Percentiles rank a stretch among this genome's conserved stretches.
phyloP scores from a whole-genome alignment of 345 rosid genomes.

The Carallia pectinifolia region DNA sequence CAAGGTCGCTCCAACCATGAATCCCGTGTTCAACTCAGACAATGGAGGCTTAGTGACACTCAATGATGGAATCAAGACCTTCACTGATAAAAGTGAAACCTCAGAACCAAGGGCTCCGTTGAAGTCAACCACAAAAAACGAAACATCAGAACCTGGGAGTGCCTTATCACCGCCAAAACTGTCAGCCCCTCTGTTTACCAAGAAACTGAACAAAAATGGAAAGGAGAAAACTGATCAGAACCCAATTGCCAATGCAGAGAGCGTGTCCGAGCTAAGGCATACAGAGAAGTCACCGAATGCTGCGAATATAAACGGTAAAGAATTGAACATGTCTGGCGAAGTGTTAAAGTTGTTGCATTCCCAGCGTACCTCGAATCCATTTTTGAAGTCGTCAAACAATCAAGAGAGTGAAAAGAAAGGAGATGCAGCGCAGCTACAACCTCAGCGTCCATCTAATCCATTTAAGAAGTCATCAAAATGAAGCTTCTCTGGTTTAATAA shows the following conservation, averaged over 20 bases:
- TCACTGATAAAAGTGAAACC: slow-evolving; percentile 33
- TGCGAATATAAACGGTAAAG: slow-evolving; percentile 17
- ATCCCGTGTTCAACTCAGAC: slow-evolving; percentile 17
- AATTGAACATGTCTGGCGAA: slow-evolving; percentile 5
- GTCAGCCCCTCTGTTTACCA: slow-evolving; percentile 45
- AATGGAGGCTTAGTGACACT: slow-evolving; percentile 10
- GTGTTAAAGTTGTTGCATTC: slow-evolving; percentile 8
- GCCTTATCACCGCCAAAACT: slow-evolving; percentile 34
- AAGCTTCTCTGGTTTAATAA: background rate
- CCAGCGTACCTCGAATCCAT: slow-evolving; percentile 20
- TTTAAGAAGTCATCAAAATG: slow-evolving; percentile 32
- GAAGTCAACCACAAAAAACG: slow-evolving; percentile 26
- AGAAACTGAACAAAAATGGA: slow-evolving; percentile 45
- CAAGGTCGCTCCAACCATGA: slow-evolving; percentile 17
- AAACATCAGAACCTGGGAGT: slow-evolving; percentile 30
- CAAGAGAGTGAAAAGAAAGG: slow-evolving; percentile 21
- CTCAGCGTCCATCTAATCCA: slow-evolving; percentile 47
- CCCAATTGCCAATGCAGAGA: slow-evolving; percentile 19
- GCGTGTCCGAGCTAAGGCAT: slow-evolving; percentile 18
- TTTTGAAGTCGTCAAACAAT: slow-evolving; percentile 26
- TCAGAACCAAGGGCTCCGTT: slow-evolving; percentile 25
- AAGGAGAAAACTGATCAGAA: slow-evolving; percentile 32
- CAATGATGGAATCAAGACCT: slow-evolving; percentile 25
- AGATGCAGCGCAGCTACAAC: slow-evolving; percentile 15
- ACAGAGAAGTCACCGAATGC: slow-evolving; percentile 17